A percentile compares a stretch with the other conserved stretches of the same genome.
These are phyloP conservation scores for Exobasidium cylindrosporum DNA, from an alignment of 1,284 basidiomycete species.

Conservation along the genomic window DNA sequence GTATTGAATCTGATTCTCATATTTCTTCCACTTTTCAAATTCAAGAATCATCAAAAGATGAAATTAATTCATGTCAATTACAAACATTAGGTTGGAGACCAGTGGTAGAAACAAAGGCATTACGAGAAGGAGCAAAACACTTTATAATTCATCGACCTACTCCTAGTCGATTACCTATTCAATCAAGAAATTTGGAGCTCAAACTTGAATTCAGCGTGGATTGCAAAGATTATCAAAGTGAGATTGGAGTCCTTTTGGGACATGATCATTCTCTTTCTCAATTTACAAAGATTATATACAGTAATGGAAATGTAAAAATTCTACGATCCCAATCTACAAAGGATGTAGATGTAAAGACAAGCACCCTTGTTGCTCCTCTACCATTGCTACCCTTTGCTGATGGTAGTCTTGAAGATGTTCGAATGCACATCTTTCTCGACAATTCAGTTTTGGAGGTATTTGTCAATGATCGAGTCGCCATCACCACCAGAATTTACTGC, in stretches of 20 bases:
- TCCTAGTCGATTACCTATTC: background rate
- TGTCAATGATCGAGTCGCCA: constrained; percentile 29
- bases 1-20: background rate
- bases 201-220: background rate
- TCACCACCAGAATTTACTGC: constrained; percentile 36
- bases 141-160: background rate
- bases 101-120: background rate
- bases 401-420: constrained; percentile 15
- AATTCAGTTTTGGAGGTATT: constrained; percentile 43
- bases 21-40: constrained; percentile 1
- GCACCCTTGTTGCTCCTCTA: constrained; percentile 17
- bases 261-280: background rate
- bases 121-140: background rate
- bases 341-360: constrained; percentile 22
- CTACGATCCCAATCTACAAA: constrained; percentile 12
- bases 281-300: background rate
- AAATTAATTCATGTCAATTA: background rate
- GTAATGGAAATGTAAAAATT: background rate
- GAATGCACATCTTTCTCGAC: constrained; percentile 33
- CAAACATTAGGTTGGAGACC: constrained; percentile 5
- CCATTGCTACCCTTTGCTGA: constrained; percentile 8
- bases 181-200: background rate
- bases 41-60: background rate
- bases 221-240: background rate
- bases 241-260: background rate